phyloP scores from a whole-genome alignment of 2,329 filamentous ascomycete species.

The Westerdykella ornata region DNA sequence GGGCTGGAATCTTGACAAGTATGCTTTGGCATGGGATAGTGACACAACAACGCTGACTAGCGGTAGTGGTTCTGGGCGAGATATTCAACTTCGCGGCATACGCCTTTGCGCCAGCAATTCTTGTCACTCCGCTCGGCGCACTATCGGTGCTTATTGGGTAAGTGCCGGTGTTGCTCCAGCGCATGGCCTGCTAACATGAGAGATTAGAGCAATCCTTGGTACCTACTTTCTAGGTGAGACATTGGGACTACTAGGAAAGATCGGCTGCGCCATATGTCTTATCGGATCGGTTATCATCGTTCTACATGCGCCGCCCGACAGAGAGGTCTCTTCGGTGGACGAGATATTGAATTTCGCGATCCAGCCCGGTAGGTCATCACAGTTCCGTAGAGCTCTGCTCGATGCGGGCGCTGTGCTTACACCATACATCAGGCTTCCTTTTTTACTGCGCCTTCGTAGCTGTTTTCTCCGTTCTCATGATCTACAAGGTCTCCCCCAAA shows the following conservation, averaged over 20 bases:
- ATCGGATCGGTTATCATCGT: slow-evolving; percentile 97
- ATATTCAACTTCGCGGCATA: slow-evolving; percentile 97
- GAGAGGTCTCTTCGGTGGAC: slow-evolving; percentile 85
- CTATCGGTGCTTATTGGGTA: slow-evolving; percentile 85
- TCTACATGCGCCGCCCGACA: slow-evolving; percentile 89
- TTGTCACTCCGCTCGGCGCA: slow-evolving; percentile 90
- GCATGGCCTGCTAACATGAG: slow-evolving; percentile 9
- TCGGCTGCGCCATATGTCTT: slow-evolving; percentile 92
- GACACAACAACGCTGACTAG: slow-evolving; percentile 10
- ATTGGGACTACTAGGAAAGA: slow-evolving; percentile 81
- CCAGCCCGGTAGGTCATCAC: slow-evolving; percentile 62
- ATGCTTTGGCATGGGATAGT: slow-evolving; percentile 33
- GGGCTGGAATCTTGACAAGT: slow-evolving; percentile 89
- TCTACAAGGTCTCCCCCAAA: slow-evolving; percentile 83
- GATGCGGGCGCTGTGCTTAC: neutral
- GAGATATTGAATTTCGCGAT: slow-evolving; percentile 87
- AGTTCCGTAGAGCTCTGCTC: neutral
- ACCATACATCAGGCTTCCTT: slow-evolving; percentile 64
- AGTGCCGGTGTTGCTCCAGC: slow-evolving; percentile 17
- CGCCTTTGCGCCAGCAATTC: slow-evolving; percentile 95
- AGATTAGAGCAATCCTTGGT: slow-evolving; percentile 69
- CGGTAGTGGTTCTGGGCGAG: slow-evolving; percentile 79
- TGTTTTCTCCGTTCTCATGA: slow-evolving; percentile 86
- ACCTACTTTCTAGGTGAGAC: slow-evolving; percentile 91
- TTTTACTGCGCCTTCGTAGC: slow-evolving; percentile 75